Evolutionary conservation across 352 stramenopile species (phyloP), one percentile per base, ranked within the genome.

Genomic region (Pythium phragmitis): DNA sequence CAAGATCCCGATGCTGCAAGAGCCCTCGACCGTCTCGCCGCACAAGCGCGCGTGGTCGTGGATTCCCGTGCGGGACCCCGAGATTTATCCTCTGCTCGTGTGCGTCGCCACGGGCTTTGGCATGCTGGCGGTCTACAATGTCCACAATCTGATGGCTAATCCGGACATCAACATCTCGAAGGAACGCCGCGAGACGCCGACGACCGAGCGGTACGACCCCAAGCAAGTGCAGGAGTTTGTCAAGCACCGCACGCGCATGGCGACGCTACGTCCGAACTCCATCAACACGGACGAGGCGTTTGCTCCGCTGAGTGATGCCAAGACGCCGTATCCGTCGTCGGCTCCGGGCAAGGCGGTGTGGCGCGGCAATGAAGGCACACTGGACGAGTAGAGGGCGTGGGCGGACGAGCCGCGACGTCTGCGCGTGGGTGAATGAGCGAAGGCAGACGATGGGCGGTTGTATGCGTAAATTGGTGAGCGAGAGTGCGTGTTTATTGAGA

Each of bases 1-100:
- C 23, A 81, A 76, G 67, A 63, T 81, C 39, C 70, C 70, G 28
- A 81, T 79, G 70, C 19, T 79, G n/a, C 19, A 54, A 11, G 68
- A 69, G 11, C 60, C 60, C 12, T 60, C 61, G 12, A 56, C 41
- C 8, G 23, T 55, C 3, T 48, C 67, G 21, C 43, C 51, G 17
- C 19, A 52, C 14, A 73, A 76, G 37, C 66, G 67, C 7, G 60
- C 52, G 34, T 78, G 70, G 58, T 17, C 36, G 30, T 65, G 56
- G 52, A 68, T 81, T 21, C 61, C 64, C 0, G 68, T 71, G 57
- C 70, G 65, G 30, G 74, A 81, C 46, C 74, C 74, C 2, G 74
- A 81, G 39, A 66, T 81, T 23, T 78, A 75, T 37, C 74, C 74
- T 28, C 47, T 81, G 54, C 51, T 81, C 4, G 37, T 70, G 33